Evolutionary conservation across 495 filamentous ascomycete species (phyloP).

Genomic region (Xylaria curta): DNA sequence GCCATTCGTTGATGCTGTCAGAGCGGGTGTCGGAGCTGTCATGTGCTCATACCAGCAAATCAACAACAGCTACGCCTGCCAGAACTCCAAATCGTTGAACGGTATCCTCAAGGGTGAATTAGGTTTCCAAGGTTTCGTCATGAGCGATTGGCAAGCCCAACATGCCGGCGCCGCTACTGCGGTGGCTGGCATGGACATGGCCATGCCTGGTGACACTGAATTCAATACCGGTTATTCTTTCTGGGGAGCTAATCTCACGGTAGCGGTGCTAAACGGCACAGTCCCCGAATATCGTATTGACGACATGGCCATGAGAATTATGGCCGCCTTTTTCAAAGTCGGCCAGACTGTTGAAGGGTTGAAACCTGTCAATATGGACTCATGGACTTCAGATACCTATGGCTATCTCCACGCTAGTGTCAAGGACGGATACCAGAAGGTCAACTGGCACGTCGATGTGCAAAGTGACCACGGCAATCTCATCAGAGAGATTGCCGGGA

Average conservation of each 20-base stretch:
- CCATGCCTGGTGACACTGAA: constrained; percentile 86
- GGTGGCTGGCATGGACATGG: constrained; percentile 90
- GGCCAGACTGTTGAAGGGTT: constrained; percentile 65
- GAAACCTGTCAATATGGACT: constrained; percentile 82
- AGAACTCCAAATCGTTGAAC: constrained; percentile 82
- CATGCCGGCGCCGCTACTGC: constrained; percentile 80
- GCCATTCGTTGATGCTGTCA: constrained; percentile 54
- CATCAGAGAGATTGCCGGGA: constrained; percentile 76
- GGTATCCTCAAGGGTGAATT: constrained; percentile 88
- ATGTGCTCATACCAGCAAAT: constrained; percentile 97
- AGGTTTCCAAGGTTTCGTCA: constrained; percentile 92
- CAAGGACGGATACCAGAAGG: constrained; percentile 63
- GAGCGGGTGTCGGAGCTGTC: constrained; percentile 74
- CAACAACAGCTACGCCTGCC: constrained; percentile 86
- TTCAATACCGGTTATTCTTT: constrained; percentile 76
- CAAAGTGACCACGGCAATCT: constrained; percentile 72
- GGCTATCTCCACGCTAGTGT: constrained; percentile 70
- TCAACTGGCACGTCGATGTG: constrained; percentile 89
- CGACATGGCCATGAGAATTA: constrained; percentile 92
- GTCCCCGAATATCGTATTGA: constrained; percentile 90
- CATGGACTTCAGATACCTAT: constrained; percentile 81
- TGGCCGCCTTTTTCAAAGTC: constrained; percentile 92
- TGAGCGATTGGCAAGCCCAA: constrained; percentile 90
- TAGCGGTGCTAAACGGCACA: constrained; percentile 88
- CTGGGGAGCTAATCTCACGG: constrained; percentile 85